Conservation (phyloP, 106 monocot species). For the Narthecium ossifragum region DNA sequence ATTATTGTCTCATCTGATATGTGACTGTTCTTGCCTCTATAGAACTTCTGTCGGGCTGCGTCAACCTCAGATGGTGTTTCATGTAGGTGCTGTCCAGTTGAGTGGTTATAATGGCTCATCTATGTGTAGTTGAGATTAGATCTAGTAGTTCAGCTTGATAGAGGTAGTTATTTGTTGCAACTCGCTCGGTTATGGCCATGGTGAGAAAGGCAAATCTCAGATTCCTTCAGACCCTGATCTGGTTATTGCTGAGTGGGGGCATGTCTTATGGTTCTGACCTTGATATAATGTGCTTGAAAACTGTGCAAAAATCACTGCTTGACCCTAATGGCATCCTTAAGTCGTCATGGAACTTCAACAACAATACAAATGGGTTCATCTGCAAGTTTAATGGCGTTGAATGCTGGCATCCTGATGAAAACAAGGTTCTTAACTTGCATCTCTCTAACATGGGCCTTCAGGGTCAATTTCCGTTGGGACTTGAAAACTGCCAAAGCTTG, state of each 20-base stretch:
- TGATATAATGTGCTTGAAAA: constrained; percentile 62
- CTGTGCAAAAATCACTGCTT: constrained; percentile 36
- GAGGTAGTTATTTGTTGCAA: no score
- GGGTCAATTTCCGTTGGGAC: constrained; percentile 61
- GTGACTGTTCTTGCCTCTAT: no score
- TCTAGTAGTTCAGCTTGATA: no score
- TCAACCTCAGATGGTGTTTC: no score
- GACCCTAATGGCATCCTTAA: constrained; percentile 47
- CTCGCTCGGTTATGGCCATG: no score
- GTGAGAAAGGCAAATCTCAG: no score
- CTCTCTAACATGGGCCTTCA: constrained; percentile 68
- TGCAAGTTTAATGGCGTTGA: constrained; percentile 82
- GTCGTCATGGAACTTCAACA: constrained; percentile 51
- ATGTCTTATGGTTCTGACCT: constrained; percentile 35
- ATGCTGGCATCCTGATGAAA: constrained; percentile 90
- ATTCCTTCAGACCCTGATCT: no score
- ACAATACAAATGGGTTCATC: constrained; percentile 47
- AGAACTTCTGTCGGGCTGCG: no score
- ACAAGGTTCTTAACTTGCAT: constrained; percentile 51
- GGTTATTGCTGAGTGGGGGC: constrained; percentile 15
- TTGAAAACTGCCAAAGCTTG: constrained; percentile 67
- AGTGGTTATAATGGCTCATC: no score
- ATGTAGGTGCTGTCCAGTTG: no score
- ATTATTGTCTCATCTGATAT: no score
- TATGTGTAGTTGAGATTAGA: no score